Conservation (phyloP, 1,284 basidiomycete genomes). For the Ustilago nuda region DNA sequence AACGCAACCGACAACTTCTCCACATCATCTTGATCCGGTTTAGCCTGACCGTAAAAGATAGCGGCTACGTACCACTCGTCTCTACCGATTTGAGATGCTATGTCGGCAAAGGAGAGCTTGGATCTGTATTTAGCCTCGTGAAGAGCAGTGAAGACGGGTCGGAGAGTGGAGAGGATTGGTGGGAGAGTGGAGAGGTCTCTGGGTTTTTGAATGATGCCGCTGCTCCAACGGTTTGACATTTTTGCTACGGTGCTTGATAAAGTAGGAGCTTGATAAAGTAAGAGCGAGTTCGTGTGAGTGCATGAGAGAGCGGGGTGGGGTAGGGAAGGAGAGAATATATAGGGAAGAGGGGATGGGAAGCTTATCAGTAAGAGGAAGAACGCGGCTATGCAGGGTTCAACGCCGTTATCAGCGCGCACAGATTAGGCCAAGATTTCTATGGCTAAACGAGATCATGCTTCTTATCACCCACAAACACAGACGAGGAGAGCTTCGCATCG, state of each 20-base stretch:
- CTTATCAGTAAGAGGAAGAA: neutral
- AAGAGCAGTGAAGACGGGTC: conserved; percentile 49
- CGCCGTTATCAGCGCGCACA: neutral
- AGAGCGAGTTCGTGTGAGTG: neutral
- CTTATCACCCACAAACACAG: too few species aligned
- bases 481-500: too few species aligned
- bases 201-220: conserved; percentile 38
- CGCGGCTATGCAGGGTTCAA: conserved; percentile 1
- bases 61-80: conserved; percentile 63
- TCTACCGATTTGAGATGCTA: conserved; percentile 52
- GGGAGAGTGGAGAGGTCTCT: conserved; percentile 52
- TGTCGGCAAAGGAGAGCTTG: conserved; percentile 55
- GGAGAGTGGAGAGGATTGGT: conserved; percentile 50
- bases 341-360: neutral
- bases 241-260: neutral
- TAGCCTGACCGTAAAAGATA: conserved; percentile 66
- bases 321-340: neutral
- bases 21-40: conserved; percentile 54
- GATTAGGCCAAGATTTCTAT: neutral
- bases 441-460: too few species aligned
- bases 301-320: neutral
- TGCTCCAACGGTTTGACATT: conserved; percentile 10
- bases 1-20: conserved; percentile 45
- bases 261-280: neutral
- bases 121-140: conserved; percentile 54